Conservation (phyloP, 1,139 yeast genomes). For the Geotrichum klebahnii region DNA sequence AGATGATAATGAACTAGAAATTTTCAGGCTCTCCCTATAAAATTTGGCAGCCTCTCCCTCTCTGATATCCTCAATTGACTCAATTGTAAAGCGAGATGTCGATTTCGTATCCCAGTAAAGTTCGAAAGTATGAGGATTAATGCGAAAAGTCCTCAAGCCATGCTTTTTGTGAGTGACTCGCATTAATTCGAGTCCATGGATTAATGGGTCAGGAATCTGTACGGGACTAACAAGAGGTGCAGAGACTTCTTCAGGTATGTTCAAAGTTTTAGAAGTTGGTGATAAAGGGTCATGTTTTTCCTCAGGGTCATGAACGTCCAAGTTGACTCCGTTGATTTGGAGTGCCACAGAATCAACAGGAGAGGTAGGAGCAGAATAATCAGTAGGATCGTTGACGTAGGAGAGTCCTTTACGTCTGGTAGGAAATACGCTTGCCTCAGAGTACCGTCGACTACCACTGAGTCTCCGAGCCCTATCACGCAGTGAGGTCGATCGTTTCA, state of each 20-base stretch:
- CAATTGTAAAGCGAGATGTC: constrained; percentile 55
- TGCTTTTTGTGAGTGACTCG: constrained; percentile 68
- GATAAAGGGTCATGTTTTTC: neutral
- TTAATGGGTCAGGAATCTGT: constrained; percentile 11
- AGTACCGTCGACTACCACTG: neutral
- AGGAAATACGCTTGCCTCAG: neutral
- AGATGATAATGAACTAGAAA: constrained; percentile 59
- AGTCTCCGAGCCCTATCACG: neutral
- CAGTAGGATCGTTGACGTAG: neutral
- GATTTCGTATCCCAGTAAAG: constrained; percentile 52
- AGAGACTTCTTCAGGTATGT: neutral
- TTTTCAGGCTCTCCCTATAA: constrained; percentile 77
- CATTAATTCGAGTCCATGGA: constrained; percentile 45
- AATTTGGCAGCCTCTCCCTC: constrained; percentile 68
- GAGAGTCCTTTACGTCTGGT: neutral
- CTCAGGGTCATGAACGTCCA: neutral
- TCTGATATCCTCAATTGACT: constrained; percentile 65
- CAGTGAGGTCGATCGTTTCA: neutral
- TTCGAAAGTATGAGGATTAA: constrained; percentile 44
- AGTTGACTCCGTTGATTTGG: neutral
- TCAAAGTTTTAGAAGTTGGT: neutral
- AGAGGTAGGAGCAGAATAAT: neutral
- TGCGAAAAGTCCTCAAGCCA: constrained; percentile 48
- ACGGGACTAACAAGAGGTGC: neutral
- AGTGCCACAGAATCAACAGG: neutral